Base-by-base conservation (phyloP, 2,329 filamentous ascomycete genomes). In the Penicillium sp. region DNA sequence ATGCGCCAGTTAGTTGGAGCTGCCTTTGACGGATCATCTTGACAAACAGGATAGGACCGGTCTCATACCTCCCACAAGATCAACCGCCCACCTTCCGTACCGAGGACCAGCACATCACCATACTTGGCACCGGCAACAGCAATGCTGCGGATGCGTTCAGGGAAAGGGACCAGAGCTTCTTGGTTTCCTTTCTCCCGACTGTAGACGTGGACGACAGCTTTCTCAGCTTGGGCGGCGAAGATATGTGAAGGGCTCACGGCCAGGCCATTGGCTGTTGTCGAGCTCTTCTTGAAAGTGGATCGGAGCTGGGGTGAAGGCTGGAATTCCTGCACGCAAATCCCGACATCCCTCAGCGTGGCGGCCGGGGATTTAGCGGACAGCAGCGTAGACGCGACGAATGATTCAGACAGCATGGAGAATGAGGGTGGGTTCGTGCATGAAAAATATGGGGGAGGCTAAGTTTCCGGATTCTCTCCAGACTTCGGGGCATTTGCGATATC, bases 171-270 rank as follows among this genome's bases (percentile, higher is more conserved):
- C 16, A 91, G 83, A 6, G 91, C 89, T 75, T 97, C 93, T 70
- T 97, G 92, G 65, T 90, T 94, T 24, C 90, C 90, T 59, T 90
- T 89, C 54, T 87, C 82, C 51, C 92, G 84, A 54, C 85, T 92
- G 75, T 97, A 99, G 51, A 99, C 91, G 75, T 97, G 91, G 1
- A 99, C 83, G 37, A 96, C 90, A 0, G 92, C 91, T 74, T 96
- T 97, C 61, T 92, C 92, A 46, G 89, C 83, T 72, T 99, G 94
- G 3, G 91, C 93, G 3, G 92, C 89, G 71, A 96, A 99, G 43
- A 97, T 82, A 71, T 99, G 94, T 18, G 87, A 87, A 40, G 84
- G 80, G 73, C 83, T 95, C 64, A 92, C 82, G 26, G 91, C 92
- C 51, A 99, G 78, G 64, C 90, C 88, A 72, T 93, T 90, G 54